Percentiles rank a stretch among this genome's conserved stretches.
These are phyloP conservation scores for Pseudozyma sp. DNA, from an alignment of 1,284 basidiomycete genomes.

Conservation along the genomic window DNA sequence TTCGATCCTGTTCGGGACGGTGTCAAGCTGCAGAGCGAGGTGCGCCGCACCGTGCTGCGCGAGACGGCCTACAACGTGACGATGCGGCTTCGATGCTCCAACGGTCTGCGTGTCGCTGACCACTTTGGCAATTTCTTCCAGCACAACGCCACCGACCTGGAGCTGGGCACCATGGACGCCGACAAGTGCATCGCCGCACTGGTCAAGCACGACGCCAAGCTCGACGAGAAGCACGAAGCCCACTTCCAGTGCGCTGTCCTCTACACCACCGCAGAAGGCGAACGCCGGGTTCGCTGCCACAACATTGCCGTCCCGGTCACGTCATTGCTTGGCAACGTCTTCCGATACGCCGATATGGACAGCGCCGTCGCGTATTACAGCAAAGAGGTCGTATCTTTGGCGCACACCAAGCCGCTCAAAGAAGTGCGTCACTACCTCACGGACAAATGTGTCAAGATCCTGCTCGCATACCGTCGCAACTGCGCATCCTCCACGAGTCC, in stretches of 20 bases:
- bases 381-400: slow-evolving; percentile 80
- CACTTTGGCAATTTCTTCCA: slow-evolving; percentile 87
- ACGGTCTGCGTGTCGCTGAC: slow-evolving; percentile 79
- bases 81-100: slow-evolving; percentile 85
- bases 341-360: slow-evolving; percentile 92
- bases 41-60: slow-evolving; percentile 78
- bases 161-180: slow-evolving; percentile 83
- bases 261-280: slow-evolving; percentile 83
- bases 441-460: slow-evolving; percentile 83
- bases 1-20: slow-evolving; percentile 82
- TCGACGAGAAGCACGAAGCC: slow-evolving; percentile 82
- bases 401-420: slow-evolving; percentile 78
- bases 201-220: slow-evolving; percentile 75
- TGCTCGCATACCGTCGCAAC: slow-evolving; percentile 88
- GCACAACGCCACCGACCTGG: slow-evolving; percentile 80
- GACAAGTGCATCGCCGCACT: slow-evolving; percentile 81
- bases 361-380: slow-evolving; percentile 80
- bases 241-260: slow-evolving; percentile 90
- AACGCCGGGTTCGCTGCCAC: slow-evolving; percentile 84
- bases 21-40: slow-evolving; percentile 77
- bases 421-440: slow-evolving; percentile 86
- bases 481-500: slow-evolving; percentile 85
- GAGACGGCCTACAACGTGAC: slow-evolving; percentile 85
- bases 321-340: slow-evolving; percentile 88
- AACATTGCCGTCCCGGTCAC: slow-evolving; percentile 87